Base-by-base conservation (phyloP, 768 basidiomycete species). In the Rossbeevera mucosa region DNA sequence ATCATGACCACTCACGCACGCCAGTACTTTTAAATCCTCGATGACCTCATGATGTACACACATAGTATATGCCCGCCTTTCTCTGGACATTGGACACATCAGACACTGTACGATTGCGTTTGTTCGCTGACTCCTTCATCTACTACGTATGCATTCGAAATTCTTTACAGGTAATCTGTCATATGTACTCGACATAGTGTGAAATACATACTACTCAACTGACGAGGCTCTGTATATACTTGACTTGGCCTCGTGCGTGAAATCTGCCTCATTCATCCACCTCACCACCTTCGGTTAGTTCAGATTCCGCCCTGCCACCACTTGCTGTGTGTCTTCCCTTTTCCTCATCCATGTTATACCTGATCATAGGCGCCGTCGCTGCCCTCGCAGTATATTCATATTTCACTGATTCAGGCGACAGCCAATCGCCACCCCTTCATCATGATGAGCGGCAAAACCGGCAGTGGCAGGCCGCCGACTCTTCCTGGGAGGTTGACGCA, bases 31-130 rank as follows among this genome's bases (percentile, higher is more conserved):
- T 41, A 38, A 60, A 43, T 49, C 25, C 2, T 14, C 21, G 44
- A 66, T 43, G 60, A 65, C 50, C 20, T 48, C 26, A 56, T 30
- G 47, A 57, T 54, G 48, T 56, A 64, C 43, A 29, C 36, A 18
- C 22, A 22, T 14, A 13, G n/a, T n/a, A 13, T 57, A 47, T 47
- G 40, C 40, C 21, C 14, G 4, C 2, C 14, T 33, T 44, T 22
- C 51, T 26, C 54, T 26, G 57, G 54, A 61, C 57, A 52, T 12
- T 53, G 54, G 47, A 62, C 48, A 46, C 43, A 47, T 26, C n/a
- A 47, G 20, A 54, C 42, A 30, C 26, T 40, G 54, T 50, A 65
- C 49, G 44, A 26, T 50, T 47, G 51, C 40, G 20, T 18, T 38
- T 40, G 14, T 14, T 54, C 14, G 1, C 21, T 47, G 50, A 46